Evolutionary conservation across 371 early-diverging fungal genomes (phyloP), one percentile per base, ranked within the genome.

Genomic region (Dinochytrium kinnereticum): DNA sequence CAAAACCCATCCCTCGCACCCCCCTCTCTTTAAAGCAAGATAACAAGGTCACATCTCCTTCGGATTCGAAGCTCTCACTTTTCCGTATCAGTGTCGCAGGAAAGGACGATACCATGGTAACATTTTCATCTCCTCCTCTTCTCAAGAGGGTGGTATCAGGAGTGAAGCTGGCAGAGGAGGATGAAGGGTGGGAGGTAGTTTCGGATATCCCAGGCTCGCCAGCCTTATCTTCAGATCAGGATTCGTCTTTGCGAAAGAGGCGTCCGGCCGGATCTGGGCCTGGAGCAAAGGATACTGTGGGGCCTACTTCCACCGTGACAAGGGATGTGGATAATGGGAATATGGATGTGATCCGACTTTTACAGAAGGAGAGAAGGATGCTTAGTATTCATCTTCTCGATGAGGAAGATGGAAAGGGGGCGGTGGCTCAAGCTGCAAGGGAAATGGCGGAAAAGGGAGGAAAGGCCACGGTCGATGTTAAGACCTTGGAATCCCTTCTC

Each of bases 391-490:
- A 33, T 61, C 34, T 61, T 17, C 24, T 61, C 15, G 61, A 61
- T 37, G 5, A 34, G 10, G 61, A 61, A 19, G 61, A 61, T 61
- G 61, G 61, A 24, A 61, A 61, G 61, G 61, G 31, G 17, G 61
- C 61, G 10, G 13, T 61, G 36, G 61, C 61, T 2, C 7, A 36
- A 7, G 61, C 24, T 3, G 61, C 61, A 7, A 15, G 10, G 24
- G 61, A 28, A 7, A 21, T 61, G 28, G 13, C 37, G 10, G 36
- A 3, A 28, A 2, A 7, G 13, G 34, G 15, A 5, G 17, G 26
- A 5, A 53, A 24, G 24, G 55, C 7, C 26, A 24, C 34, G 5
- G 61, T 34, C 3, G 37, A 61, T 37, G 37, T 26, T 3, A 37
- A 34, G 13, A 37, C 10, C 19, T 7, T 34, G 36, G 36, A 28